Evolutionary conservation across 495 filamentous ascomycete species (phyloP).

Genomic region (Penicillium goetzii): DNA sequence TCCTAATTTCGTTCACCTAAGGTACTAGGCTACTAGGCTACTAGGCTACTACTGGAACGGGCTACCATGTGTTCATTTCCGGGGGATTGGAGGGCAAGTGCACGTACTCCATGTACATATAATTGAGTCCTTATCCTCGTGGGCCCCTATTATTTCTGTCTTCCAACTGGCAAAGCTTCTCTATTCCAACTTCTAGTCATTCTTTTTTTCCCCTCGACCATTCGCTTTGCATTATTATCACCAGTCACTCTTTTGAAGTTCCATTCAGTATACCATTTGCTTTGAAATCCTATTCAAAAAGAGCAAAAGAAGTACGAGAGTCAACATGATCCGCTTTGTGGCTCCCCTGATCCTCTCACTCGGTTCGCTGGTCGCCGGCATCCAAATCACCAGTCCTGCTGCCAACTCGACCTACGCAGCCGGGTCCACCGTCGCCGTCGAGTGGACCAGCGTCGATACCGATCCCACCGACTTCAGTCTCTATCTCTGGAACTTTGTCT

Average conservation of each 20-base stretch:
- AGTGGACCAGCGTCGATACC: conserved; percentile 51
- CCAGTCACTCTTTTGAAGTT: background rate
- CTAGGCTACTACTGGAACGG: no score
- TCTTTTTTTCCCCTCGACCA: background rate
- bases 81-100: background rate
- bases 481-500: conserved; percentile 55
- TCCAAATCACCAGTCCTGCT: conserved; percentile 30
- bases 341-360: background rate
- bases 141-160: background rate
- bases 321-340: background rate
- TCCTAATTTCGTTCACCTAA: background rate
- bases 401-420: conserved; percentile 39
- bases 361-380: conserved; percentile 23
- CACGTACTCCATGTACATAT: no score
- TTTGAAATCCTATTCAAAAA: background rate
- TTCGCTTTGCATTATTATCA: background rate
- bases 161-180: background rate
- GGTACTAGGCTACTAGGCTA: no score
- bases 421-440: conserved; percentile 38
- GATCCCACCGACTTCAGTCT: conserved; percentile 48
- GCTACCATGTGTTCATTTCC: background rate
- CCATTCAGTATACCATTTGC: background rate
- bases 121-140: background rate
- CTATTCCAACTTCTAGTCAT: background rate
- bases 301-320: background rate